Conservation (phyloP, 257 asterid genomes). For the Euphrasia confusa region DNA sequence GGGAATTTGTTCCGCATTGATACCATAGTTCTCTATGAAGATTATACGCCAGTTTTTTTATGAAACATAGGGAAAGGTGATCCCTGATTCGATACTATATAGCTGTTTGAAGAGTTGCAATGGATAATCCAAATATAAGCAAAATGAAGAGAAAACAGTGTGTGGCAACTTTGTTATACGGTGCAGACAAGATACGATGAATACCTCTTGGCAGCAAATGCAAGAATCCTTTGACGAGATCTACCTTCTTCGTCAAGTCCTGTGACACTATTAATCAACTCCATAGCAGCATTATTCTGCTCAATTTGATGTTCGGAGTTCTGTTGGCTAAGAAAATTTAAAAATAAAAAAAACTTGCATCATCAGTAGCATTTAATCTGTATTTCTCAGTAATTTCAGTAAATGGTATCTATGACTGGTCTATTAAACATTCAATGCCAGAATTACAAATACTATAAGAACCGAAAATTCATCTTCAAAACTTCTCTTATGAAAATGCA, state of each 20-base stretch:
- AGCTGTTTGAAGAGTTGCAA: constrained; percentile 6
- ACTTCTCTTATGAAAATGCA: constrained; percentile 3
- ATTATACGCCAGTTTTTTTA: background rate
- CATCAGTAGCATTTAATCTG: constrained; percentile 18
- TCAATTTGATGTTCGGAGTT: constrained; percentile 55
- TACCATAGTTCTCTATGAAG: constrained; percentile 1
- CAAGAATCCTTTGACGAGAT: constrained; percentile 94
- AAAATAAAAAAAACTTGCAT: constrained; percentile 17
- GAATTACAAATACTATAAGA: constrained; percentile 8
- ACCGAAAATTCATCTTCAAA: constrained; percentile 7
- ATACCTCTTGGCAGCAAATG: constrained; percentile 95
- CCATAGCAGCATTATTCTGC: constrained; percentile 87
- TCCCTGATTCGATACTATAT: constrained; percentile 1
- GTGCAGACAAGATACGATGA: constrained; percentile 22
- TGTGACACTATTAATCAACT: constrained; percentile 79
- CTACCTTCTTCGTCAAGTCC: constrained; percentile 95
- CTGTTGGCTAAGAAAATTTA: constrained; percentile 44
- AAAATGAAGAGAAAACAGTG: constrained; percentile 2
- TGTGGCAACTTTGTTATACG: constrained; percentile 17
- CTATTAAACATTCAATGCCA: background rate
- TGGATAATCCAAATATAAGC: background rate
- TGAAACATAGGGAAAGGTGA: background rate
- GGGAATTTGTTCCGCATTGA: constrained; percentile 3
- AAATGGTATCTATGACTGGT: background rate
- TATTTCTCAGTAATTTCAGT: background rate